These are phyloP conservation scores for Coprinellus micaceus DNA, from an alignment of 768 basidiomycete genomes.

Conservation along the genomic window DNA sequence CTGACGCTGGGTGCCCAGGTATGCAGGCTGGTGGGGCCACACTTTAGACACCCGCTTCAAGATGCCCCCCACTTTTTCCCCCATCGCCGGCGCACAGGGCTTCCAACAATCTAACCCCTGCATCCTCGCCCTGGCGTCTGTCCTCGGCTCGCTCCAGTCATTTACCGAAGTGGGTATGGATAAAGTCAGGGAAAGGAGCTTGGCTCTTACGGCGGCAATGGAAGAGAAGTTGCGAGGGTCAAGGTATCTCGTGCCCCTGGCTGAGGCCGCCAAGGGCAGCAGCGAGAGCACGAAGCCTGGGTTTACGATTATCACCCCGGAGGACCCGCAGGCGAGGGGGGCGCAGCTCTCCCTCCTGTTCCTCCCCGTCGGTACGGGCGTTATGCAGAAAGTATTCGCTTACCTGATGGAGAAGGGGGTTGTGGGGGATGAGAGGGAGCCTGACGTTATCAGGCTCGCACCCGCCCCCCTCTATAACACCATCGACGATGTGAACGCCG, in stretches of 20 bases:
- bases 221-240: constrained; percentile 61
- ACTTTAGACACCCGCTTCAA: constrained; percentile 80
- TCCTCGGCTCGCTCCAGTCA: constrained; percentile 78
- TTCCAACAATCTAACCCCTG: constrained; percentile 97
- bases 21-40: constrained; percentile 98
- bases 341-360: constrained; percentile 87
- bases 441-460: constrained; percentile 87
- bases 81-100: constrained; percentile 87
- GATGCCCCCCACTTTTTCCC: constrained; percentile 82
- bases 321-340: constrained; percentile 62
- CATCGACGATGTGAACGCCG: constrained; percentile 69
- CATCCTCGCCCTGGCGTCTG: constrained; percentile 70
- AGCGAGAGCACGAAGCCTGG: constrained; percentile 30
- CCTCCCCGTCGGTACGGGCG: constrained; percentile 52
- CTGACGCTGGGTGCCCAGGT: constrained; percentile 41
- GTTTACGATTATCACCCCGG: constrained; percentile 94
- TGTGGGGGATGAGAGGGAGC: constrained; percentile 87
- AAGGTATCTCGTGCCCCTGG: constrained; percentile 55
- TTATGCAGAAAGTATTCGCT: constrained; percentile 71
- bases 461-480: constrained; percentile 88
- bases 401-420: constrained; percentile 67
- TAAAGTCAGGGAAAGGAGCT: constrained; percentile 63
- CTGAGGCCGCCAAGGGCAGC: constrained; percentile 24
- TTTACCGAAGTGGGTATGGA: constrained; percentile 77
- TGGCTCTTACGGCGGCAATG: constrained; percentile 65